Evolutionary conservation across 495 filamentous ascomycete species (phyloP).

Genomic region (Aspergillus leporis): DNA sequence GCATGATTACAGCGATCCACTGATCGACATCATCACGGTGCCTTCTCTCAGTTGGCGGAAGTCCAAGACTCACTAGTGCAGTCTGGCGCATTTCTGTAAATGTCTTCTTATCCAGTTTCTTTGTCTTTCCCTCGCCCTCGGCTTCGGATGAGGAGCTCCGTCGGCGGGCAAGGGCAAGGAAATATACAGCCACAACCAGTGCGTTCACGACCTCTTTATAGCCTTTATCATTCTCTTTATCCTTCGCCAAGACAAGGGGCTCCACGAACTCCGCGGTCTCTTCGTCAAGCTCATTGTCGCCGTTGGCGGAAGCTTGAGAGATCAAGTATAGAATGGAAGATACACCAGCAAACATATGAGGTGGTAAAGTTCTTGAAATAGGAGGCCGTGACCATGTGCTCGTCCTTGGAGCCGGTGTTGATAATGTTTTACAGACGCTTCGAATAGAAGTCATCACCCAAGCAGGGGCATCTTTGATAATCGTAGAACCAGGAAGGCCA

Average conservation of each 20-base stretch:
- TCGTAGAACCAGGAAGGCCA: constrained; percentile 28
- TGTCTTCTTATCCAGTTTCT: constrained; percentile 49
- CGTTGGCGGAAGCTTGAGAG: constrained; percentile 29
- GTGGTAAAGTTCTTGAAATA: constrained; percentile 49
- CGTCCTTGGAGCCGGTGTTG: constrained; percentile 49
- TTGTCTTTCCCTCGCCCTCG: constrained; percentile 20
- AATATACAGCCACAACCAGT: constrained; percentile 65
- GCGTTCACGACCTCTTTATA: constrained; percentile 45
- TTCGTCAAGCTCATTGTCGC: constrained; percentile 38
- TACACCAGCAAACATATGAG: constrained; percentile 66
- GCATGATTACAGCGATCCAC: constrained; percentile 57
- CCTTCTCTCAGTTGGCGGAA: constrained; percentile 33
- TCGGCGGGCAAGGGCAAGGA: constrained; percentile 55
- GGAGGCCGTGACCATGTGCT: constrained; percentile 47
- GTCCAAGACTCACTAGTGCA: constrained; percentile 40
- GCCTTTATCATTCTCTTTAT: constrained; percentile 36
- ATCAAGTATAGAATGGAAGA: constrained; percentile 52
- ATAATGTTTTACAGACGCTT: constrained; percentile 63
- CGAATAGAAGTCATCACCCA: constrained; percentile 70
- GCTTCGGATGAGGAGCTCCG: constrained; percentile 32
- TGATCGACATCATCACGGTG: constrained; percentile 57
- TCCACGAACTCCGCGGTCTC: constrained; percentile 41
- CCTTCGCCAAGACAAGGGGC: constrained; percentile 31
- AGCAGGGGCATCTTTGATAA: constrained; percentile 53
- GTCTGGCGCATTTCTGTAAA: constrained; percentile 52